Percentiles rank a stretch among this genome's conserved stretches.
These are phyloP conservation scores for Erodium texanum DNA, from an alignment of 441 rosid genomes.

Conservation along the genomic window DNA sequence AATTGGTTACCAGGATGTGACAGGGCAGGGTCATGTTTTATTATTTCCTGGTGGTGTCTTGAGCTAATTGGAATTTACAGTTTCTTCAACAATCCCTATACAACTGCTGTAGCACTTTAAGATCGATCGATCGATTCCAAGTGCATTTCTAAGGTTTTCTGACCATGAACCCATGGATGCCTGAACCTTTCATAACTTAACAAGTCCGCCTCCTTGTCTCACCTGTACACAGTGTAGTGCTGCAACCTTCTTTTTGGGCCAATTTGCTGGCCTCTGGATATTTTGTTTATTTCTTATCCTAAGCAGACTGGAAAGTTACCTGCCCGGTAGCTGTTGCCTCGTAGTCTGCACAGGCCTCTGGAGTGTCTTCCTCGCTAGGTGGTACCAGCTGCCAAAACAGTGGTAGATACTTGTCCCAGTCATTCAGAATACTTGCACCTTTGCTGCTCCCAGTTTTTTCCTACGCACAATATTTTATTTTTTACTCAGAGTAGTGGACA, in stretches of 20 bases:
- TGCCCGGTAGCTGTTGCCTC: conserved; percentile 54
- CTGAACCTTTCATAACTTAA: conserved; percentile 10
- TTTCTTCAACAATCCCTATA: conserved; percentile 23
- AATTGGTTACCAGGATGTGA: background rate
- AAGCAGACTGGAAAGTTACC: conserved; percentile 75
- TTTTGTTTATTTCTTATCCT: conserved; percentile 9
- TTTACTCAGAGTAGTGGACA: conserved; percentile 13
- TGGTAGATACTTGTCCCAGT: conserved; percentile 74
- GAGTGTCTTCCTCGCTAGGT: conserved; percentile 99
- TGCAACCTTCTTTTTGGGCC: conserved; percentile 2
- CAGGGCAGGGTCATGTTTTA: background rate
- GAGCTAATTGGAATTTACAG: conserved; percentile 19
- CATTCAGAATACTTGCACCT: conserved; percentile 60
- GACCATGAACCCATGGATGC: conserved; percentile 6
- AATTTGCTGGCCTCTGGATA: background rate
- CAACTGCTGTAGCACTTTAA: conserved; percentile 16
- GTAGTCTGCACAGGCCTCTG: conserved; percentile 80
- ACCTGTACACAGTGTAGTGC: conserved; percentile 28
- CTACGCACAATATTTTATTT: conserved; percentile 19
- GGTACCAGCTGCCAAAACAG: conserved; percentile 97
- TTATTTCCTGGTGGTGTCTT: too few species aligned
- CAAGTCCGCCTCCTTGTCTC: conserved; percentile 16
- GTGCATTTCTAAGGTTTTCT: conserved; percentile 7
- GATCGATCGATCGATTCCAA: conserved; percentile 3
- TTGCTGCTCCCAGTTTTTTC: conserved; percentile 90